A percentile compares a stretch with the other conserved stretches of the same genome.
phyloP scores from a whole-genome alignment of 768 basidiomycete species.

The Tremella yokohamensis region DNA sequence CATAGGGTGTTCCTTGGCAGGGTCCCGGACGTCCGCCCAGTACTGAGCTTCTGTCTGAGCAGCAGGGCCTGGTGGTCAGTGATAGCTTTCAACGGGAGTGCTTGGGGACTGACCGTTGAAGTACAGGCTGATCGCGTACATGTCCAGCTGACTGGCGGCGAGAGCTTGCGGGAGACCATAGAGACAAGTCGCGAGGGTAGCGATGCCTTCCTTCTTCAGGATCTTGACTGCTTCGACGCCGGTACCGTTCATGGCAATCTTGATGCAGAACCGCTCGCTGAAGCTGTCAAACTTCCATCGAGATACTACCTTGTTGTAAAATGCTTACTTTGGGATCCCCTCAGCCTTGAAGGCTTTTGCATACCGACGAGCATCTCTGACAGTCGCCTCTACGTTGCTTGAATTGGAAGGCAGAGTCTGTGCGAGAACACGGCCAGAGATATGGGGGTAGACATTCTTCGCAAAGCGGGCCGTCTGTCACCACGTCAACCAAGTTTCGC shows the following conservation, averaged over 20 bases:
- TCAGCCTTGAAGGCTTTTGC: slow-evolving; percentile 19
- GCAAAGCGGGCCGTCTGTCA: slow-evolving; percentile 5
- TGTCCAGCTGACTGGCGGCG: slow-evolving; percentile 58
- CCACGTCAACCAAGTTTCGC: neutral
- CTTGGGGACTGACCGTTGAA: slow-evolving; percentile 51
- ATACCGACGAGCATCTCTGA: slow-evolving; percentile 24
- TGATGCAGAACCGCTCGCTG: slow-evolving; percentile 44
- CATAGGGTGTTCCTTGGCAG: slow-evolving; percentile 23
- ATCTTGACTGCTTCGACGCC: slow-evolving; percentile 56
- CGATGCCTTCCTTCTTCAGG: slow-evolving; percentile 55
- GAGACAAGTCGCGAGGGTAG: slow-evolving; percentile 59
- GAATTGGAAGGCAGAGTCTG: slow-evolving; percentile 26
- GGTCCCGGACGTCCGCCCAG: slow-evolving; percentile 29
- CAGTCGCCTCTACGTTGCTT: slow-evolving; percentile 18
- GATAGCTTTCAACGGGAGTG: neutral
- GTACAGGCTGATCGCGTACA: slow-evolving; percentile 59
- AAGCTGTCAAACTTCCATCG: neutral
- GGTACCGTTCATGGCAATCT: slow-evolving; percentile 60
- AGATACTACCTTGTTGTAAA: neutral
- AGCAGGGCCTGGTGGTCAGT: slow-evolving; percentile 29
- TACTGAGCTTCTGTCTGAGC: slow-evolving; percentile 21
- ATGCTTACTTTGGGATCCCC: slow-evolving; percentile 44
- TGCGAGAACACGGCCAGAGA: slow-evolving; percentile 31
- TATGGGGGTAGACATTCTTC: slow-evolving; percentile 12
- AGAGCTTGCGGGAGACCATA: slow-evolving; percentile 59